Percentiles rank a stretch among this genome's conserved stretches.
Evolutionary conservation across 352 stramenopile genomes (phyloP).

Genomic region (Pythium guiyangense): DNA sequence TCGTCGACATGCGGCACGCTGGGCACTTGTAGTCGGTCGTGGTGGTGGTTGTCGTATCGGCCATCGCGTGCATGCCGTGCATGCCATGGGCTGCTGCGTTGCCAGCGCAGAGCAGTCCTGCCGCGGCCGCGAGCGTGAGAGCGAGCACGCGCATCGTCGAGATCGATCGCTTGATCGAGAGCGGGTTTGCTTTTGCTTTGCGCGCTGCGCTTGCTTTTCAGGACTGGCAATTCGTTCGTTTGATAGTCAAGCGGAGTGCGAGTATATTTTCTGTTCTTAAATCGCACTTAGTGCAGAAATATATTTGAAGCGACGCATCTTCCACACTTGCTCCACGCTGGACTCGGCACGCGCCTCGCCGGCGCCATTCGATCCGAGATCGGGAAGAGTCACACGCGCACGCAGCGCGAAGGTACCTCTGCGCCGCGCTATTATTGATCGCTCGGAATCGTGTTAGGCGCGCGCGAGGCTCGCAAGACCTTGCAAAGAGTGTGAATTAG

Average conservation of each 20-base stretch:
- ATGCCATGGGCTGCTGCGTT: constrained; percentile 16
- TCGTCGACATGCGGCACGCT: constrained; percentile 65
- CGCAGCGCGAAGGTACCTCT: not conserved
- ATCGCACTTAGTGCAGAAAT: not conserved
- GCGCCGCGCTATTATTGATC: constrained; percentile 4
- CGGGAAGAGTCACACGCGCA: not conserved
- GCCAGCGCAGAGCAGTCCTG: constrained; percentile 12
- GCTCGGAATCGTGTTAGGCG: not conserved
- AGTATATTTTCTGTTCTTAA: not conserved
- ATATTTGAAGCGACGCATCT: not conserved
- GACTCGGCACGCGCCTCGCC: too few species aligned
- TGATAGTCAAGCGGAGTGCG: not conserved
- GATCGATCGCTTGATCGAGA: not conserved
- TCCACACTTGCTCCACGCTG: too few species aligned
- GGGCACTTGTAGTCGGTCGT: constrained; percentile 63
- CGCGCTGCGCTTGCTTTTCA: not conserved
- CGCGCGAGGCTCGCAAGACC: too few species aligned
- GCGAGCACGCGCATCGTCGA: constrained; percentile 10
- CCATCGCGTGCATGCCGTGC: constrained; percentile 18
- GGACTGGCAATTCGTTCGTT: not conserved
- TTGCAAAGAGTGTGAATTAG: too few species aligned
- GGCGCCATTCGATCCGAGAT: too few species aligned
- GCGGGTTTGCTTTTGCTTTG: not conserved
- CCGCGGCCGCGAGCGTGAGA: constrained; percentile 6
- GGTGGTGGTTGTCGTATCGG: constrained; percentile 13